Conservation (phyloP, 176 grass and related monocot species). For the Thinopyrum elongatum region DNA sequence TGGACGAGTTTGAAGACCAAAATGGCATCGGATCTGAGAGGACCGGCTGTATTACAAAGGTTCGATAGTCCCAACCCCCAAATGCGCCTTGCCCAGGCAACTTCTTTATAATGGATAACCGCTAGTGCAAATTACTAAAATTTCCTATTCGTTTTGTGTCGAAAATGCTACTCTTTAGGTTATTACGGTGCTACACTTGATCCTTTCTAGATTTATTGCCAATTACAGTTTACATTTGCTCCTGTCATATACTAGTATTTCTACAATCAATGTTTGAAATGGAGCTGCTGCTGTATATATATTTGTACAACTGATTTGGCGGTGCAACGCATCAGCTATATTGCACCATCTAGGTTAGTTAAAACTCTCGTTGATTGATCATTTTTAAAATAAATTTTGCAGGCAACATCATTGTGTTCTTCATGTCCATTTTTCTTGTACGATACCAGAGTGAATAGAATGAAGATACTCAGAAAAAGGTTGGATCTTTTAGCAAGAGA, state of each 20-base stretch:
- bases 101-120: neutral
- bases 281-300: no score
- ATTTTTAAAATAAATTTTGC: neutral
- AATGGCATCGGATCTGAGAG: neutral
- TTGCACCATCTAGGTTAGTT: no score
- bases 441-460: neutral
- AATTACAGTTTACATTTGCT: no score
- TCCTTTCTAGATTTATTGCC: no score
- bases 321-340: no score
- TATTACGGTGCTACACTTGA: neutral
- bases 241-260: no score
- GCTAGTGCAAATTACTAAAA: neutral
- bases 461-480: constrained; percentile 24
- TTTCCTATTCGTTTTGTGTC: neutral
- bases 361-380: neutral
- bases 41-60: constrained; percentile 10
- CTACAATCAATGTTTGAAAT: no score
- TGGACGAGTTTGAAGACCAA: constrained; percentile 21
- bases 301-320: no score
- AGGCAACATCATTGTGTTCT: neutral
- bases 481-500: constrained; percentile 24
- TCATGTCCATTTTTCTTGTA: neutral
- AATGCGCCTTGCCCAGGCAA: neutral
- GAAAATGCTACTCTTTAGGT: neutral
- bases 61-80: neutral